Base-by-base conservation (phyloP, 495 filamentous ascomycete species). In the Umbilicaria muhlenbergii region DNA sequence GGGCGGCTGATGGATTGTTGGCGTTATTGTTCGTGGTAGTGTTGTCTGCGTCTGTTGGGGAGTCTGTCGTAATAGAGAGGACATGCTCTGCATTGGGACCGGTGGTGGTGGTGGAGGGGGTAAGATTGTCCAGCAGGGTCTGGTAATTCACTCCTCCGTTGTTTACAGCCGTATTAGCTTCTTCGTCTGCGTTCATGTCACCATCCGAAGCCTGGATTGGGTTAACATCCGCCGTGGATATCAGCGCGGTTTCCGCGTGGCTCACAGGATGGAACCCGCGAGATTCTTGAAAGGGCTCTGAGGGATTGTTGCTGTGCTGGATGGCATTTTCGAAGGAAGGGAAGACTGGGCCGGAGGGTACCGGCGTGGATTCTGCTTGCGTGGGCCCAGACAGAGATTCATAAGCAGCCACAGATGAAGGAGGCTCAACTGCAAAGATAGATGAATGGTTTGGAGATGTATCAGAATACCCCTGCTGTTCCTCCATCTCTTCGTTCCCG, bases 111-210 rank as follows among this genome's bases (percentile, higher is more conserved):
- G 63, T 56, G 28, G 59, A 55, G 38, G 61, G 57, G 46, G 67
- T 62, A 12, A 73, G 63, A 58, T 71, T 70, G 56, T 71, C 68
- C 48, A 71, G 59, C 36, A 74, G 51, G 42, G 61, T 64, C 55
- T 74, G 66, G 48, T 67, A 68, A 55, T 72, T 67, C 48, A 71
- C 68, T 43, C 64, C 66, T 35, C 55, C 56, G 45, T 62, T 51
- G 36, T 50, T 45, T 38, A 43, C 16, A 19, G 32, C 38, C 32
- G 46, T 11, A 34, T 39, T 44, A 39, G 51, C 35, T 32, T 47
- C 21, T 14, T 43, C 40, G 24, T 28, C 24, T 39, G 13, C 36
- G 18, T 34, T 37, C n/a, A 34, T 34, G 11, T 32, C 43, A 32
- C 24, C 15, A 17, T 18, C 36, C 21, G 16, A 14, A n/a, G n/a